Evolutionary conservation across 169 alveolate species (phyloP), one percentile per base, ranked within the genome.

Genomic region (Eimeria sp.): DNA sequence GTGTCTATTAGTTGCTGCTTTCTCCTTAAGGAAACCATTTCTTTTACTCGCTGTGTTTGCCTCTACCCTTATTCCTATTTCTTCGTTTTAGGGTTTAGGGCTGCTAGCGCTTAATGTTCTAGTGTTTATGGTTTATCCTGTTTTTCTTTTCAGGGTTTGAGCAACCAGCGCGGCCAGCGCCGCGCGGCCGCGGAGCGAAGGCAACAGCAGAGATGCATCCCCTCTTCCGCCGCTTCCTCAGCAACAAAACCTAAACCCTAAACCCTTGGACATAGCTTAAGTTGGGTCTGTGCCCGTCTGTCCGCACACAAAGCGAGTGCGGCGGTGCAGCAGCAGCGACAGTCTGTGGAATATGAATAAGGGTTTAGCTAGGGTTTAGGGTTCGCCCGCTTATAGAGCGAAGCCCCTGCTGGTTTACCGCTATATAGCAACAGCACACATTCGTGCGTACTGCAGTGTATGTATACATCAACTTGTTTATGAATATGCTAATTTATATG

Each of bases 131-230:
- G 16, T 54, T 54, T 54, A 54, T 54, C 1, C 16, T 54, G 61
- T 54, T 54, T 54, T 11, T 54, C 16, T 3, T 1, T 54, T 54
- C 2, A 54, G 61, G 61, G 16, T 14, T 65, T 14, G n/a, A 65
- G 75, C 13, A 16, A 14, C 20, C 34, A n/a, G 34, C 30, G 75
- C 43, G 75, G 30, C 75, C 84, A 7, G 51, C 84, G 5, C 51
- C 51, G n/a, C 25, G 84, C 16, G 84, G 51, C 22, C 43, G 84
- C 6, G 84, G 84, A 7, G 9, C 84, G 51, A 73, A 73, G 84
- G n/a, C 45, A 2, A 30, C 75, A n/a, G 95, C 95, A 61, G 75
- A 89, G 30, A 89, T 89, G 95, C 95, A 89, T 30, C 95, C 95
- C 16, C 95, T 89, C 25, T 89, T 89, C 58, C 67, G 95, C 22